Conservation (phyloP, 1,284 basidiomycete species). For the Melampsora americana region DNA sequence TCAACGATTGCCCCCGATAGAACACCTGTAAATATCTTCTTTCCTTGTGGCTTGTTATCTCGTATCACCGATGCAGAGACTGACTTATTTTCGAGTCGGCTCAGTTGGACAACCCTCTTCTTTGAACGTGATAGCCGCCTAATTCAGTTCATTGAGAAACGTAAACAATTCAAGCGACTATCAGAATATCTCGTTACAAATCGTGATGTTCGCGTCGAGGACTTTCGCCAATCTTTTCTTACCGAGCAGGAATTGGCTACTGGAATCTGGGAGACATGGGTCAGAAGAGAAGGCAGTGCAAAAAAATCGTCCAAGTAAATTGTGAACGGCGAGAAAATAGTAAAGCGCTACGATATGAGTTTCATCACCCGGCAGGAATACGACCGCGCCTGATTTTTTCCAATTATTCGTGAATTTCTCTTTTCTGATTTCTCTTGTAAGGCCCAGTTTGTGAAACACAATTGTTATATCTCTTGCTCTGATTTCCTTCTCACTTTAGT, state of each 20-base stretch:
- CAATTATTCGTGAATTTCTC: too few species aligned
- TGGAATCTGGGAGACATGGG: slow-evolving; percentile 22
- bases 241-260: slow-evolving; percentile 15
- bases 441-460: too few species aligned
- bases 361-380: too few species aligned
- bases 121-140: slow-evolving; percentile 31
- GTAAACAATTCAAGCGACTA: slow-evolving; percentile 38
- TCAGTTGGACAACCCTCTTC: slow-evolving; percentile 42
- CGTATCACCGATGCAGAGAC: not conserved
- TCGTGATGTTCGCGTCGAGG: slow-evolving; percentile 23
- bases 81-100: not conserved
- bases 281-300: slow-evolving; percentile 32
- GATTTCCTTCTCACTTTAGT: too few species aligned
- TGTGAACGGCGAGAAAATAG: too few species aligned
- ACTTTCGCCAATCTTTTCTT: slow-evolving; percentile 21
- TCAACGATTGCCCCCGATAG: slow-evolving; percentile 30
- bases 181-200: slow-evolving; percentile 28
- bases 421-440: too few species aligned
- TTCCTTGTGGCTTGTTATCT: not conserved
- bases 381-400: too few species aligned
- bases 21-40: slow-evolving; percentile 31
- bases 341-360: too few species aligned
- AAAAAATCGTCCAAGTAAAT: not conserved
- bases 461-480: too few species aligned
- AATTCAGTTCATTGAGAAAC: slow-evolving; percentile 39